A percentile compares a stretch with the other conserved stretches of the same genome.
These are phyloP conservation scores for Abelmoschus esculentus DNA, from an alignment of 345 rosid genomes.

Conservation along the genomic window DNA sequence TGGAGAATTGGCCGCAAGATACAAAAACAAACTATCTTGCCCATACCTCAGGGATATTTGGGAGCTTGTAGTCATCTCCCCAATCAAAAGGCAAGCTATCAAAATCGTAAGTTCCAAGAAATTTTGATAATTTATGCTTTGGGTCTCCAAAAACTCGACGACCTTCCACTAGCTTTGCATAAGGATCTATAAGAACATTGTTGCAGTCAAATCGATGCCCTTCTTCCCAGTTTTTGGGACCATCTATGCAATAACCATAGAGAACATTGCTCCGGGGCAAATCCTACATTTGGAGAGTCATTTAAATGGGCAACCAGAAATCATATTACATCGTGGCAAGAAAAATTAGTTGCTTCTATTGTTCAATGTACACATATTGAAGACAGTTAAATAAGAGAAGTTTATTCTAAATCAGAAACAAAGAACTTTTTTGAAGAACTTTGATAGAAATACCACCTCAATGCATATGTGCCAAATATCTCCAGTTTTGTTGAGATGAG, in stretches of 20 bases:
- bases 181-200: constrained; percentile 71
- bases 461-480: constrained; percentile 83
- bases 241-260: constrained; percentile 86
- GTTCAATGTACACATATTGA: background rate
- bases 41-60: constrained; percentile 74
- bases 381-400: background rate
- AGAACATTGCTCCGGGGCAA: constrained; percentile 59
- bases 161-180: constrained; percentile 86
- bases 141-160: constrained; percentile 65
- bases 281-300: constrained; percentile 42
- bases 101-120: constrained; percentile 82
- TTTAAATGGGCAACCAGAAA: background rate
- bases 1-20: background rate
- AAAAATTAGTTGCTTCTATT: background rate
- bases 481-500: constrained; percentile 66
- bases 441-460: constrained; percentile 44
- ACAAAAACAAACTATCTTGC: constrained; percentile 10
- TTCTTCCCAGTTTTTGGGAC: constrained; percentile 68
- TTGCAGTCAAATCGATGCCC: constrained; percentile 78
- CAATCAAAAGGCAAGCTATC: constrained; percentile 70
- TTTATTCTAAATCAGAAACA: background rate
- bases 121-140: constrained; percentile 46
- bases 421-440: background rate
- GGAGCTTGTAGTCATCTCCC: constrained; percentile 68
- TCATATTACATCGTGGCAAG: background rate